Conservation (phyloP, 306 rosid genomes). For the Sicyos baderoa region DNA sequence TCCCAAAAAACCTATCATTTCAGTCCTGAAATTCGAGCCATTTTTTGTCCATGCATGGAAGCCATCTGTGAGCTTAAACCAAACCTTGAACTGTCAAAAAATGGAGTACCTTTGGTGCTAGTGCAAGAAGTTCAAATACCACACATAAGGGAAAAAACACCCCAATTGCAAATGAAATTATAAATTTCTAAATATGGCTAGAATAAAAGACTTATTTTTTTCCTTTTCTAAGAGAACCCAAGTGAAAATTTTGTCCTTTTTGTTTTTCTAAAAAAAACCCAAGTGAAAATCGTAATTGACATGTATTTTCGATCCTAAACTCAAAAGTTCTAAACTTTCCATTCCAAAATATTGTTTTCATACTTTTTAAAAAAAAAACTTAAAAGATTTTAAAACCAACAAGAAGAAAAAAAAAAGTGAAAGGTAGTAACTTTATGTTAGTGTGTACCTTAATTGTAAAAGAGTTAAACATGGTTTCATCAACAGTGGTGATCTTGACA, state of each 20-base stretch:
- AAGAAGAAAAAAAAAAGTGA: neutral
- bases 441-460: slow-evolving; percentile 22
- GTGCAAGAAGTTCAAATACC: neutral
- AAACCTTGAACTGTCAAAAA: slow-evolving; percentile 9
- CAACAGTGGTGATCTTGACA: slow-evolving; percentile 13
- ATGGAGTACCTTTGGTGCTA: slow-evolving; percentile 18
- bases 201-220: too few relatives aligned
- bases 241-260: neutral
- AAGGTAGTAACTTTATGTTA: neutral
- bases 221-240: neutral
- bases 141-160: neutral
- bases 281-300: neutral
- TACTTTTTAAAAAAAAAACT: too few relatives aligned
- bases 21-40: slow-evolving; percentile 3
- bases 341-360: too few relatives aligned
- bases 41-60: slow-evolving; percentile 10
- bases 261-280: neutral
- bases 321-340: too few relatives aligned
- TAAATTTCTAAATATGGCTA: too few relatives aligned
- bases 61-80: slow-evolving; percentile 15
- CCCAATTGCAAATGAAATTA: too few relatives aligned
- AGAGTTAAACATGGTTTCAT: slow-evolving; percentile 16
- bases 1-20: neutral
- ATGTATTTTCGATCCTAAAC: too few relatives aligned
- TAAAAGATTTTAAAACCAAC: too few relatives aligned